phyloP scores from a whole-genome alignment of 257 asterid genomes.

The Leonotis leonurus region DNA sequence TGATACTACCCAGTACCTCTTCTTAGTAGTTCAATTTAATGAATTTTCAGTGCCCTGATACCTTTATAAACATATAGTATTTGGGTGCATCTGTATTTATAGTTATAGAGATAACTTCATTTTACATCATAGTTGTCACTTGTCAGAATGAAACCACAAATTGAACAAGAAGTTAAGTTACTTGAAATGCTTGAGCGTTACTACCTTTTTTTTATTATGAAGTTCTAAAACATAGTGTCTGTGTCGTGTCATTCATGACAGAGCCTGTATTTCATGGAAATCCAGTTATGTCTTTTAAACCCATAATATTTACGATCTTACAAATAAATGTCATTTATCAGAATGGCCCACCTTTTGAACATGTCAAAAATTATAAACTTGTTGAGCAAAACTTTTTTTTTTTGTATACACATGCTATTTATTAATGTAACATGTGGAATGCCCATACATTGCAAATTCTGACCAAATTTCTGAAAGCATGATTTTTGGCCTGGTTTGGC shows the following conservation, averaged over 20 bases:
- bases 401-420: not conserved
- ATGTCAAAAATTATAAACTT: not conserved
- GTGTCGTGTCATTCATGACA: not conserved
- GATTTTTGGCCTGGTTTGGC: not conserved
- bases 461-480: not conserved
- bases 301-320: not conserved
- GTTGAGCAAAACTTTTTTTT: not conserved
- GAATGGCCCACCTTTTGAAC: conserved; percentile 1
- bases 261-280: conserved; percentile 5
- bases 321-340: not conserved
- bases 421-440: not conserved
- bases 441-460: not conserved
- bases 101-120: not conserved
- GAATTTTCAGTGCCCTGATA: not conserved
- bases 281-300: not conserved
- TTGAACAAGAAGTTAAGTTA: conserved; percentile 1
- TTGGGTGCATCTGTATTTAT: not conserved
- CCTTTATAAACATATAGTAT: not conserved
- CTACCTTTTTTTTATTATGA: not conserved
- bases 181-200: conserved; percentile 1
- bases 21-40: conserved; percentile 1
- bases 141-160: not conserved
- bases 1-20: not conserved
- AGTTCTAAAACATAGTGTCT: not conserved
- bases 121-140: not conserved